Evolutionary conservation across 2,329 filamentous ascomycete genomes (phyloP).

Genomic region (Polychaeton citri): DNA sequence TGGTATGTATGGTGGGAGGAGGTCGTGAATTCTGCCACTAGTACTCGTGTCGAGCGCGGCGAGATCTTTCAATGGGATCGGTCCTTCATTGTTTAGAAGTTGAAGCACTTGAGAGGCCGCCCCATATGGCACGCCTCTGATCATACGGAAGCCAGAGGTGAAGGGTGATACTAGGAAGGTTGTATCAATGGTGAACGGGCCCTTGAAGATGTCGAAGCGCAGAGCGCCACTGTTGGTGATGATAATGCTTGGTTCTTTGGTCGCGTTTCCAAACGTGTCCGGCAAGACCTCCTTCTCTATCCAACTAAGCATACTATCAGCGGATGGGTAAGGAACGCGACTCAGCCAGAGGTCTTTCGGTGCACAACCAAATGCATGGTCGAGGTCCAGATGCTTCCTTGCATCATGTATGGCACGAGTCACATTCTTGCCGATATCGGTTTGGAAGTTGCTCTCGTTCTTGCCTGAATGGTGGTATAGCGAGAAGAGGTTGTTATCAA

Average conservation of each 20-base stretch:
- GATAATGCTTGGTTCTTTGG: constrained; percentile 52
- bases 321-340: constrained; percentile 57
- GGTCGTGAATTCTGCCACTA: not conserved
- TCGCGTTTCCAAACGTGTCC: constrained; percentile 24
- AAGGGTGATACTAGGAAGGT: constrained; percentile 84
- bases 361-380: constrained; percentile 68
- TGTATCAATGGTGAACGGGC: constrained; percentile 75
- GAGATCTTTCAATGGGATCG: constrained; percentile 28
- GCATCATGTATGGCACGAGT: constrained; percentile 56
- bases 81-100: constrained; percentile 44
- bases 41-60: constrained; percentile 5
- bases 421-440: constrained; percentile 58
- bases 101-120: constrained; percentile 56
- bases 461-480: constrained; percentile 68
- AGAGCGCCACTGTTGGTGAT: constrained; percentile 84
- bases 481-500: constrained; percentile 85
- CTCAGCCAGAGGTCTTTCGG: constrained; percentile 72
- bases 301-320: constrained; percentile 70
- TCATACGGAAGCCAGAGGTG: constrained; percentile 59
- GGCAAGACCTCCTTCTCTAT: constrained; percentile 65
- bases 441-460: constrained; percentile 60
- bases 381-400: constrained; percentile 57
- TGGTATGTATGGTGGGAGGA: not conserved
- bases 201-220: constrained; percentile 91
- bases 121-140: constrained; percentile 69